Percentiles rank a stretch among this genome's conserved stretches.
Conservation (phyloP, 352 stramenopile species). For the Pythium scleroteichum region DNA sequence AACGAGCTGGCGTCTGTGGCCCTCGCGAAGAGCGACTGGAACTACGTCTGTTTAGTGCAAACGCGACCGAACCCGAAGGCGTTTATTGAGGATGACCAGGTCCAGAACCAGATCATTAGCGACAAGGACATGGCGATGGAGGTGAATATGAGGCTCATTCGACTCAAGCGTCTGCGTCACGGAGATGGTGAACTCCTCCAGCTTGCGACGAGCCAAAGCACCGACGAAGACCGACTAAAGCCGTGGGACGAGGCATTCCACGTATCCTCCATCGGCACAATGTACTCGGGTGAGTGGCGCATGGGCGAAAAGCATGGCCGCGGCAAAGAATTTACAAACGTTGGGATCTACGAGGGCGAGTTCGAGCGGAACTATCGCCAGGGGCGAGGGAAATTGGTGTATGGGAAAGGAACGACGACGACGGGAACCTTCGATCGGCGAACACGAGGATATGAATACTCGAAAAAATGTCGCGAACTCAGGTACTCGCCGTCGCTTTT, state of each 20-base stretch:
- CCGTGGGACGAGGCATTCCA: slow-evolving; percentile 64
- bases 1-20: slow-evolving; percentile 46
- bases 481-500: slow-evolving; percentile 45
- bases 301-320: slow-evolving; percentile 54
- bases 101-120: slow-evolving; percentile 48
- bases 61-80: slow-evolving; percentile 51
- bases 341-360: slow-evolving; percentile 62
- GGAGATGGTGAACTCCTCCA: slow-evolving; percentile 48
- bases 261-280: slow-evolving; percentile 59
- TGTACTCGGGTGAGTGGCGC: slow-evolving; percentile 56
- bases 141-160: slow-evolving; percentile 67
- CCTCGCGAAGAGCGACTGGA: slow-evolving; percentile 67
- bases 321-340: slow-evolving; percentile 63
- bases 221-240: slow-evolving; percentile 17
- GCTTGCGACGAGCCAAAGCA: slow-evolving; percentile 10
- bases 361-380: slow-evolving; percentile 44
- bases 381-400: slow-evolving; percentile 55
- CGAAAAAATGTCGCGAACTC: slow-evolving; percentile 35
- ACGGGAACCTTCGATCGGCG: slow-evolving; percentile 50
- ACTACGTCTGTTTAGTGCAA: slow-evolving; percentile 58
- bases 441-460: slow-evolving; percentile 45
- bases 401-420: slow-evolving; percentile 54
- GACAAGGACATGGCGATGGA: slow-evolving; percentile 50
- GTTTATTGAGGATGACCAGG: slow-evolving; percentile 61
- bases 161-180: slow-evolving; percentile 55